Conservation (phyloP, 192 early-diverging fungal genomes). For the Rhizoclosmatium globosum region DNA sequence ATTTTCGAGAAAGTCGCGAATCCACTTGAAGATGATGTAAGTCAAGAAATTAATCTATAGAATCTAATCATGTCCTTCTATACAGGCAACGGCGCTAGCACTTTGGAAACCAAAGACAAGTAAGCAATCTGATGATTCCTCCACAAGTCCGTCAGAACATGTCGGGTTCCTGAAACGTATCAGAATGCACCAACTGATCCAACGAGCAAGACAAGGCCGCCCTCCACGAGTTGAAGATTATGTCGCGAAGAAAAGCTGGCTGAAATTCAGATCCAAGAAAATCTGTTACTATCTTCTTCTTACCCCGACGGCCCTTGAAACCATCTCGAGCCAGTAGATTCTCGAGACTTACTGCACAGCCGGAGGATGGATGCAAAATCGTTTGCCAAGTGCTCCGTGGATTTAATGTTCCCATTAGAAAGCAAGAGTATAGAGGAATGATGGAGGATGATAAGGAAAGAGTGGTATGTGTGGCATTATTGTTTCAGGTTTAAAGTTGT, state of each 20-base stretch:
- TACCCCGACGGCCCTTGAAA: conserved; percentile 54
- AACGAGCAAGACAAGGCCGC: conserved; percentile 39
- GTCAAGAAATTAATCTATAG: neutral
- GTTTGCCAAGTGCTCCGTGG: conserved; percentile 55
- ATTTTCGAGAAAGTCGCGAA: conserved; percentile 38
- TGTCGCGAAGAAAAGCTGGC: conserved; percentile 57
- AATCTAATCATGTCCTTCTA: conserved; percentile 1
- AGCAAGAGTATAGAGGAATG: conserved; percentile 7
- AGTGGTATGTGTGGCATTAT: neutral
- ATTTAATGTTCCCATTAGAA: conserved; percentile 55
- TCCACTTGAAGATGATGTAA: conserved; percentile 35
- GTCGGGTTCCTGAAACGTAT: conserved; percentile 57
- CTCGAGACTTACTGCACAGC: conserved; percentile 31
- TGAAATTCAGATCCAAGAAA: conserved; percentile 28
- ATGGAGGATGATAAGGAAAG: conserved; percentile 24
- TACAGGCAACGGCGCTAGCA: conserved; percentile 20
- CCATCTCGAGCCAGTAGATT: conserved; percentile 46
- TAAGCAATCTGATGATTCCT: neutral
- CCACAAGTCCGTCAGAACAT: neutral
- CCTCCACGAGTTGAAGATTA: conserved; percentile 54
- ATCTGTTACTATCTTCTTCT: conserved; percentile 42
- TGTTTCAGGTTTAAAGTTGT: neutral
- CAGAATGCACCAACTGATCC: conserved; percentile 57
- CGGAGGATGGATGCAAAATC: conserved; percentile 53
- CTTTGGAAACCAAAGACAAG: conserved; percentile 28